Base-by-base conservation (phyloP, 2,329 filamentous ascomycete species). In the Periglandula ipomoeae region DNA sequence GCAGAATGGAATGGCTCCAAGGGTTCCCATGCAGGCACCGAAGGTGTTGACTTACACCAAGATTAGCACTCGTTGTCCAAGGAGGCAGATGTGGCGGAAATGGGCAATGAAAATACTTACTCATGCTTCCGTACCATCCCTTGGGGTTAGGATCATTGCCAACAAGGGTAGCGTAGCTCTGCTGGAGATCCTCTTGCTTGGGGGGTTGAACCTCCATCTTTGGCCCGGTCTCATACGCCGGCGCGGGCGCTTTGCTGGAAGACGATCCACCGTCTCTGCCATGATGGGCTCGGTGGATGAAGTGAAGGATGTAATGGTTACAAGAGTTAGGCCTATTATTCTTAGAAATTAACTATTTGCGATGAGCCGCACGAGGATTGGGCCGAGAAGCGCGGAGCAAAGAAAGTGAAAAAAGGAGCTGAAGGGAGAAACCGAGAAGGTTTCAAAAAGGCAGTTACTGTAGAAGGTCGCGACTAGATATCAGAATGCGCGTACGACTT, bases 1-100 rank as follows among this genome's bases (percentile, higher is more conserved):
- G 66, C 90, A 95, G 81, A 90, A 95, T 4, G 93, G 93, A 57
- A 97, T 76, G 17, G 93, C 89, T 45, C 93, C 93, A 20, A 87
- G 61, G 41, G 81, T 85, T 58, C 93, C 93, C 48, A 96, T 75
- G 58, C 78, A 72, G 46, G 77, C 65, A 55, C 93, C 93, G 7
- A 97, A 71, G 15, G 72, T 67, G 65, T 91, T 87, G 67, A 94
- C 80, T 81, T 24, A n/a, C 10, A 13, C n/a, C 10, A 39, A 30
- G 15, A 39, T 49, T 22, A 47, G 23, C 9, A 6, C 27, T 37
- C 22, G 35, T 39, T 27, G 15, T 40, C 22, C 0, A 10, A 10
- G 19, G 2, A 15, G 38, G 38, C 6, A 39, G 22, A 42, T 24
- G 5, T 50, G 17, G 10, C n/a, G n/a, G 22, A 30, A n/a, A n/a